Evolutionary conservation across 768 basidiomycete species (phyloP).

Genomic region (Lepiota venenata): DNA sequence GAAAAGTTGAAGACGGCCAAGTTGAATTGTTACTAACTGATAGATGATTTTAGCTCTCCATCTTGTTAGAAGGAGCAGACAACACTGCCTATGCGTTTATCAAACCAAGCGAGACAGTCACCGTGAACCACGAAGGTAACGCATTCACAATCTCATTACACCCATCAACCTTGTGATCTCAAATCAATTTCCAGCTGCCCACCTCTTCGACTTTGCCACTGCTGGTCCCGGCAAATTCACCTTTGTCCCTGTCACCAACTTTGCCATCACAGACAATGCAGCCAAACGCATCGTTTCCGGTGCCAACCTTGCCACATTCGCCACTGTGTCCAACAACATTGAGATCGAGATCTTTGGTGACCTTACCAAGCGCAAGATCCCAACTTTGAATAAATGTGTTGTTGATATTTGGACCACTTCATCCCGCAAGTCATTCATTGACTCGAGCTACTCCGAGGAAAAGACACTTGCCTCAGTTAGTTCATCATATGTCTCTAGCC

Average conservation of each 20-base stretch:
- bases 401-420: slow-evolving; percentile 32
- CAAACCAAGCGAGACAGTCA: slow-evolving; percentile 35
- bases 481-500: slow-evolving; percentile 31
- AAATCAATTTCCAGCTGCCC: slow-evolving; percentile 25
- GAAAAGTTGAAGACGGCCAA: not conserved
- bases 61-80: slow-evolving; percentile 33
- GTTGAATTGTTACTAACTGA: not conserved
- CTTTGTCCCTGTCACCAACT: slow-evolving; percentile 33
- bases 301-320: slow-evolving; percentile 24
- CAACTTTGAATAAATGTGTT: slow-evolving; percentile 31
- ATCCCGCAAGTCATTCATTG: slow-evolving; percentile 34
- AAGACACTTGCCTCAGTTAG: slow-evolving; percentile 33
- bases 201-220: slow-evolving; percentile 39
- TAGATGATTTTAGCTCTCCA: slow-evolving; percentile 24
- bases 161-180: not conserved
- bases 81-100: slow-evolving; percentile 37
- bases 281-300: slow-evolving; percentile 6
- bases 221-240: slow-evolving; percentile 36
- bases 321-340: slow-evolving; percentile 23
- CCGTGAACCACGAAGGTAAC: slow-evolving; percentile 36
- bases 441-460: slow-evolving; percentile 37
- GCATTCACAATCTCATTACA: slow-evolving; percentile 1
- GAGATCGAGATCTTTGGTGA: slow-evolving; percentile 33
- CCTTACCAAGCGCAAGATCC: slow-evolving; percentile 29
- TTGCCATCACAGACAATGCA: slow-evolving; percentile 30